Base-by-base conservation (phyloP, 106 monocot species). In the Phalaenopsis equestris region DNA sequence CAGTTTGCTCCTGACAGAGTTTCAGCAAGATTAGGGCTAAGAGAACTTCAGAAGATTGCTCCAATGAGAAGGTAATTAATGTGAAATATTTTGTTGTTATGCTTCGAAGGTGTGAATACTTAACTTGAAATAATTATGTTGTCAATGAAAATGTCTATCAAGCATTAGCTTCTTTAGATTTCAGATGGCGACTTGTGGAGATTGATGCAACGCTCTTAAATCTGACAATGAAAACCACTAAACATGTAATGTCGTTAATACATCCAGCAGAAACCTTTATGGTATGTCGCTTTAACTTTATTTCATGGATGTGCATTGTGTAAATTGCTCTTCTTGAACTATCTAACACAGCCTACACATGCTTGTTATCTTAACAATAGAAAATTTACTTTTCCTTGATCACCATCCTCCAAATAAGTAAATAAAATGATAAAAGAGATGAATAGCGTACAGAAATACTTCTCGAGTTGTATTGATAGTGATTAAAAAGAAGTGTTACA, bases 121-220 rank as follows among this genome's bases (percentile, higher is more conserved):
- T n/a, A n/a, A n/a, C 11, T 39, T 74, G 45, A 43, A 74, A 74
- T 38, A 72, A 16, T 41, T 43, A 45, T 74, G 16, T 45, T 43
- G 74, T 45, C 43, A 74, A 45, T 24, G 52, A 48, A 49, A 76
- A 49, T 47, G 76, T 76, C 70, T 76, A 23, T 76, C 49, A 24
- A 52, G 82, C 23, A 77, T 72, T 70, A 30, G 16, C 41, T 79
- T 78, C 21, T 79, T 78, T 76, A 68, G 75, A 47, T 84, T 48
- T 80, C 86, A 99, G 98, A 82, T 99, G 98, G 98, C 92, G 84
- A 67, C 92, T 99, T 84, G 94, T 99, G 79, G 94, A 99, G 79
- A 93, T 99, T 76, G 93, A 99, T 85, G 83, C 94, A 49, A 82
- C 84, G 56, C 86, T 99, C 65, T 88, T 88, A 19, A 67, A 85